A percentile compares a stretch with the other conserved stretches of the same genome.
Evolutionary conservation across 2,329 filamentous ascomycete genomes (phyloP).

Genomic region (Gyromitra esculenta): DNA sequence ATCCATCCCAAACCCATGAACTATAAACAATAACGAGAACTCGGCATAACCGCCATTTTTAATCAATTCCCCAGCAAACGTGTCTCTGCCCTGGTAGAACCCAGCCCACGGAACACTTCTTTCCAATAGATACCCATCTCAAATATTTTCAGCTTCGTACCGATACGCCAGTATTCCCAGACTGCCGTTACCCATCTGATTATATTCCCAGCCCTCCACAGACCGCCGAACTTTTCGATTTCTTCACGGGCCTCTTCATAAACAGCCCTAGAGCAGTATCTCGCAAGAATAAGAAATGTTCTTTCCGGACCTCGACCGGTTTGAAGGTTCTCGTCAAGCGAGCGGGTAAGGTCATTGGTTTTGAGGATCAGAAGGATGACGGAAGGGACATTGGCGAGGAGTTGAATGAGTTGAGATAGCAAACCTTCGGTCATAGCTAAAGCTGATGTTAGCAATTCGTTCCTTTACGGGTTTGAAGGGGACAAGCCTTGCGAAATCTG

Average conservation of each 20-base stretch:
- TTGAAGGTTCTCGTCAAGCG: constrained; percentile 88
- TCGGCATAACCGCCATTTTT: background rate
- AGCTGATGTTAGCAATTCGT: constrained; percentile 19
- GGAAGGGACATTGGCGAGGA: constrained; percentile 86
- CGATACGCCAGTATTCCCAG: constrained; percentile 69
- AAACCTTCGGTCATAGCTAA: constrained; percentile 81
- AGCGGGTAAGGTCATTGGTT: constrained; percentile 95
- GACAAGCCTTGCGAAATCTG: constrained; percentile 74
- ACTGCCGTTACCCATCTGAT: constrained; percentile 68
- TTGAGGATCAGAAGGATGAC: constrained; percentile 96
- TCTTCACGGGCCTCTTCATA: constrained; percentile 72
- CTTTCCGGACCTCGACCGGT: constrained; percentile 73
- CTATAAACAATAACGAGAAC: constrained; percentile 30
- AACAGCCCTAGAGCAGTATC: constrained; percentile 74
- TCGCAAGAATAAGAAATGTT: constrained; percentile 73
- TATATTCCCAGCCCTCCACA: constrained; percentile 70
- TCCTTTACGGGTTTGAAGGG: background rate
- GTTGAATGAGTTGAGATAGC: constrained; percentile 84
- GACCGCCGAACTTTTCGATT: constrained; percentile 66
- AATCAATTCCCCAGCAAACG: constrained; percentile 21
- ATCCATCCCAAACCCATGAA: constrained; percentile 13
- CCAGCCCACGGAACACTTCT: constrained; percentile 30
- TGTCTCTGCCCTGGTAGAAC: background rate
- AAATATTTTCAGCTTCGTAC: constrained; percentile 71
- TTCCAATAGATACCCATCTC: constrained; percentile 61